Evolutionary conservation across 257 asterid species (phyloP), one percentile per base, ranked within the genome.

Genomic region (Schizonepeta tenuifolia): DNA sequence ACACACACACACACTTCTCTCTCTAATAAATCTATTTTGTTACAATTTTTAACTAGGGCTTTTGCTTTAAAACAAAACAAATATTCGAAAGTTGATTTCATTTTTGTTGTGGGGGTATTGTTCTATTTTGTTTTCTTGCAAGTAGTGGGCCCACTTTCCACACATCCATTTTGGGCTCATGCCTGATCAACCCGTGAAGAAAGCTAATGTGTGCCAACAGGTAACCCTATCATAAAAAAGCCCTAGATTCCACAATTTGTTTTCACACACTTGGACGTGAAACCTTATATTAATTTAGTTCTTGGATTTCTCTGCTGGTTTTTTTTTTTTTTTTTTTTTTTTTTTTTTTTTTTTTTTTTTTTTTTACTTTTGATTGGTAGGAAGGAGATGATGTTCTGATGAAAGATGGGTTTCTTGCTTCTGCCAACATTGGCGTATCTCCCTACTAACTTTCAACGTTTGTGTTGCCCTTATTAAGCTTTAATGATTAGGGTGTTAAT

Each of bases 131-230:
- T 60, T 60, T 44, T 44, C 8, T 71, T 67, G 41, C 40, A 14
- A 2, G 28, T 13, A 80, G 84, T 80, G 98, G 98, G 98, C 98
- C 89, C 98, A 93, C 78, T 93, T 90, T 33, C 98, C 98, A 38
- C 98, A 93, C 89, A 93, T 93, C 81, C 98, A 93, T 82, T 93
- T 93, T 81, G 98, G 98, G 66, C 95, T 93, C 21, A 88, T 90
- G 97, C 90, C 97, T 85, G 98, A 93, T 82, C 97, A 90, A 80
- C 97, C 95, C 95, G 91, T 89, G 97, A 93, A 93, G 91, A 93
- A 93, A 78, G 82, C 90, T 74, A 89, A 85, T 75, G 89, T 85
- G 68, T 93, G 95, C 83, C 97, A 87, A 82, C 98, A 90, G 98
- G 98, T 93, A 65, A 85, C 44, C 44, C 50, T 50, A 68, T 14